Base-by-base conservation (phyloP, 2,329 filamentous ascomycete species). In the Nemania sp. region DNA sequence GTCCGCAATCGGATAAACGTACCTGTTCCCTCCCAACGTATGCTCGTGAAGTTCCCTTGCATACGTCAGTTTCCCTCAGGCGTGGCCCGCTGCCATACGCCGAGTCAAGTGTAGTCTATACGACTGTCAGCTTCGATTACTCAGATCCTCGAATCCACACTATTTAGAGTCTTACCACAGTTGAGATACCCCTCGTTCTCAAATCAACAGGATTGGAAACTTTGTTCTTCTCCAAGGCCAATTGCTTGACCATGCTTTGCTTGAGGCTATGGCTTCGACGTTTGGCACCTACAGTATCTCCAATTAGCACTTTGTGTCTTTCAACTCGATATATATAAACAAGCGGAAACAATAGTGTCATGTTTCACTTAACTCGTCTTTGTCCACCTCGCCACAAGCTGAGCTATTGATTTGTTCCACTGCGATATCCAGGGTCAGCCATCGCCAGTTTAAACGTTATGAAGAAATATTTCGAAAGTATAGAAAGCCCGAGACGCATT, bases 211-310 rank as follows among this genome's bases (percentile, higher is more conserved):
- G 26, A 59, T 66, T 62, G 24, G 53, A 62, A 47, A 66, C 32
- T 26, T 29, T 64, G 51, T 68, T 72, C 52, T 67, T 73, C 53
- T 51, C 67, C 63, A 63, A 38, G 57, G 73, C 64, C 63, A 65
- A 73, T 64, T 67, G 66, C 69, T 74, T 76, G 71, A 74, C 72
- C 70, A 76, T 76, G 68, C 75, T 74, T 72, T 72, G 74, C 72
- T 71, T 75, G 61, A 70, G 61, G 70, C 65, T 71, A 64, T 71
- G 69, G 68, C 61, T 66, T 57, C 54, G 67, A 66, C 74, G 74
- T 60, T 59, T 45, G 29, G 45, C 38, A 51, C 54, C 59, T 51
- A 29, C 8, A 62, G 15, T n/a, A 8, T 32, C 20, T 2, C 4
- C 2, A 29, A 56, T 69, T 24, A 68, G 57, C 27, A 58, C 27